phyloP scores from a whole-genome alignment of 75 land plant genomes.

The Pinus taeda region DNA sequence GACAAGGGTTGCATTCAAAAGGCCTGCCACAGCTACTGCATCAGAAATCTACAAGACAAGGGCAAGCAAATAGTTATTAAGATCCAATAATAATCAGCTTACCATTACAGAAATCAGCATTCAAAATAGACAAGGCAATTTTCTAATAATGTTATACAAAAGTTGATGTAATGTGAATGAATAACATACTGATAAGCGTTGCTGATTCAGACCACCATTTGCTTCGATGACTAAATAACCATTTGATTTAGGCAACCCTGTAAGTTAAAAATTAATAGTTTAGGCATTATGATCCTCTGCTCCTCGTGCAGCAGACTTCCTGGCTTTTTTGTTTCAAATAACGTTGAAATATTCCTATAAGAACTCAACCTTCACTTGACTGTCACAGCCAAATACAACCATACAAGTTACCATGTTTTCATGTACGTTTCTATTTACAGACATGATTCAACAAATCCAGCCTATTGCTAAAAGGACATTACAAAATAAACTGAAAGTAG shows the following conservation, averaged over 20 bases:
- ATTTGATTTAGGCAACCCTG: conserved; percentile 49
- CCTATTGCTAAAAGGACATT: neutral
- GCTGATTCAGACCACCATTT: conserved; percentile 92
- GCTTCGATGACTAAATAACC: conserved; percentile 76
- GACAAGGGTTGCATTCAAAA: conserved; percentile 79
- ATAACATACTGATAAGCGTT: conserved; percentile 68
- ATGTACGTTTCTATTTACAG: neutral
- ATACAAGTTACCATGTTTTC: neutral
- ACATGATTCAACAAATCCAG: neutral
- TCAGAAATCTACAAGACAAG: conserved; percentile 73
- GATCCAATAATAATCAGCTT: neutral
- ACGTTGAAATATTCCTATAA: neutral
- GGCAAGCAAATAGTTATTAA: neutral
- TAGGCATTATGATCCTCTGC: neutral
- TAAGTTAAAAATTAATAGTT: conserved; percentile 5
- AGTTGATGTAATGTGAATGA: neutral
- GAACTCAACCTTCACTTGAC: neutral
- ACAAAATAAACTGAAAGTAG: neutral
- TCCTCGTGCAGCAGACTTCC: neutral
- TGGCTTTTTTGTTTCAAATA: neutral
- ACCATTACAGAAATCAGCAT: neutral
- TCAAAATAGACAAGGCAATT: neutral
- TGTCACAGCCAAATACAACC: neutral
- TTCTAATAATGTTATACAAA: neutral
- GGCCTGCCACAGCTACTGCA: conserved; percentile 89